Evolutionary conservation across 257 asterid genomes (phyloP).

Genomic region (Nicotiana knightiana): DNA sequence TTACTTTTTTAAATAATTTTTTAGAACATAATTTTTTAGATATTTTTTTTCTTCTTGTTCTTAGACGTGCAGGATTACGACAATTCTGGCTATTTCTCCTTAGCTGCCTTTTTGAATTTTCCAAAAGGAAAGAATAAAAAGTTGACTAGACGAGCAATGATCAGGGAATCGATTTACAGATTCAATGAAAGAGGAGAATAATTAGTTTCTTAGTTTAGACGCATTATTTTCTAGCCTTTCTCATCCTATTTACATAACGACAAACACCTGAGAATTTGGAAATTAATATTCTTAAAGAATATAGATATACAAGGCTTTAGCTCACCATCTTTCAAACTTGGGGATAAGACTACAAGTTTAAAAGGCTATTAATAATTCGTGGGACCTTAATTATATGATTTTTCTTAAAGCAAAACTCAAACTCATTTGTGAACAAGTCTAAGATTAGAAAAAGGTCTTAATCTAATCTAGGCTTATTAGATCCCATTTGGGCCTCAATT

Average conservation of each 20-base stretch:
- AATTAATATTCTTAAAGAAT: neutral
- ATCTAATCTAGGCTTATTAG: neutral
- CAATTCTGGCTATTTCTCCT: neutral
- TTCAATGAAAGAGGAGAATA: slow-evolving; percentile 4
- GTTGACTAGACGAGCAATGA: neutral
- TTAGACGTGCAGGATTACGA: neutral
- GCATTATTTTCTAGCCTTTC: slow-evolving; percentile 8
- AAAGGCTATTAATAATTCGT: neutral
- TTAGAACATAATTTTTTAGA: neutral
- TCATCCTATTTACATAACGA: neutral
- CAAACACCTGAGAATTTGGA: slow-evolving; percentile 3
- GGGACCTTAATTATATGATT: neutral
- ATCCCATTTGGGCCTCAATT: neutral
- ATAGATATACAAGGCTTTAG: neutral
- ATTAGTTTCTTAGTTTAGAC: neutral
- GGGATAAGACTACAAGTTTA: neutral
- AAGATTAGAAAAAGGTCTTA: neutral
- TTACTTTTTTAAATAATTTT: no score
- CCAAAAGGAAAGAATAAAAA: neutral
- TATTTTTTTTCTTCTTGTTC: neutral
- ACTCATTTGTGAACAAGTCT: neutral
- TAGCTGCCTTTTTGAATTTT: neutral
- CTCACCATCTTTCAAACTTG: neutral
- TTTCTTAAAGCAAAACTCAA: neutral
- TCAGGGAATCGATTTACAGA: neutral